Percentiles rank a stretch among this genome's conserved stretches.
phyloP scores from a whole-genome alignment of 2,329 filamentous ascomycete genomes.

The Sarocladium strictum region DNA sequence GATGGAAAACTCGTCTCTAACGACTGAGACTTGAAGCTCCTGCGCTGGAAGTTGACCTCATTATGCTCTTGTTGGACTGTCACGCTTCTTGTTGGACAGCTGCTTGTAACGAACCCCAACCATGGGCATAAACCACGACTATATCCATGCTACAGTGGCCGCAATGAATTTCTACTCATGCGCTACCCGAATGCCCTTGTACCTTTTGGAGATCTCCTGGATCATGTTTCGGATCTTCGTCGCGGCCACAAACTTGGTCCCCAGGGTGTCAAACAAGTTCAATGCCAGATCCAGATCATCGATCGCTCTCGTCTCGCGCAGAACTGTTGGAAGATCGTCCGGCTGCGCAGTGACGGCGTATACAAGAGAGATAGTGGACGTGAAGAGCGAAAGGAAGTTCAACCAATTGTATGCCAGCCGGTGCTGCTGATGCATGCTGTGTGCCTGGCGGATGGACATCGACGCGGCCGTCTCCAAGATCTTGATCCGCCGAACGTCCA shows the following conservation, averaged over 20 bases:
- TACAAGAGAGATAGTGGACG: slow-evolving; percentile 33
- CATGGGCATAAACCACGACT: too few species aligned
- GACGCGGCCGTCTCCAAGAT: slow-evolving; percentile 31
- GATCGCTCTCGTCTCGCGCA: slow-evolving; percentile 22
- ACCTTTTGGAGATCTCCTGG: slow-evolving; percentile 16
- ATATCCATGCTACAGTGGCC: too few species aligned
- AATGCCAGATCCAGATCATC: slow-evolving; percentile 24
- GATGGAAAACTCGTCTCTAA: too few species aligned
- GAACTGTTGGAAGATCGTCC: slow-evolving; percentile 20
- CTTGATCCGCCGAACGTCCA: slow-evolving; percentile 28
- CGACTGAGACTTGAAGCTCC: too few species aligned
- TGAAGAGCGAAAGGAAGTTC: slow-evolving; percentile 35
- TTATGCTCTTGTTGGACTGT: too few species aligned
- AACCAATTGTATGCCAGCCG: slow-evolving; percentile 37
- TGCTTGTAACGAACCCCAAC: too few species aligned
- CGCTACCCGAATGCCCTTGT: slow-evolving; percentile 1
- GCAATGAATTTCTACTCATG: not conserved
- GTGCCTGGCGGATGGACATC: slow-evolving; percentile 37
- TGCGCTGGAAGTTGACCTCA: too few species aligned
- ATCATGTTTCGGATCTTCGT: slow-evolving; percentile 22
- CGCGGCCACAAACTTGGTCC: slow-evolving; percentile 24
- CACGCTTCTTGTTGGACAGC: too few species aligned
- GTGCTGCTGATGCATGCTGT: slow-evolving; percentile 29
- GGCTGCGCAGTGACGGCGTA: slow-evolving; percentile 36
- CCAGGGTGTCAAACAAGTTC: slow-evolving; percentile 24